Percentiles rank a stretch among this genome's conserved stretches.
phyloP scores from a whole-genome alignment of 2,329 filamentous ascomycete species.

The Decorospora gaudefroyi region DNA sequence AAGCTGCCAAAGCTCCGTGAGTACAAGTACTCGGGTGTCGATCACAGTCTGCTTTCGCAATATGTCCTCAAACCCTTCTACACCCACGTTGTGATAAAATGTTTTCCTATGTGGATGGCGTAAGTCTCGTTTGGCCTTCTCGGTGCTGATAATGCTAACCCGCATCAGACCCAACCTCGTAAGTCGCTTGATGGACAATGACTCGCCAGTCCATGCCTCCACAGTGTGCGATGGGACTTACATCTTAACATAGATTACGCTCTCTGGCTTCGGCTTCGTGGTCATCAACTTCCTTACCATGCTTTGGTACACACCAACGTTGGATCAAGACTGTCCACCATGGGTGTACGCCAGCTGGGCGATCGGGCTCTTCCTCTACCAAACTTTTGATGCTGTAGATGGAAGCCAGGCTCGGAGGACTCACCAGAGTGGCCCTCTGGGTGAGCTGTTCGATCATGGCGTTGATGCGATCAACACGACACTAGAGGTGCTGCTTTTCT shows the following conservation, averaged over 20 bases:
- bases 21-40: constrained; percentile 94
- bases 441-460: constrained; percentile 94
- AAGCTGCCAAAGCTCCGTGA: constrained; percentile 84
- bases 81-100: constrained; percentile 88
- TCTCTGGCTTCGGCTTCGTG: constrained; percentile 88
- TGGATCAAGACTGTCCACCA: constrained; percentile 88
- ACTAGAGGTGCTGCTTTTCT: constrained; percentile 91
- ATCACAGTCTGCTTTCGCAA: constrained; percentile 85
- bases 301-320: constrained; percentile 92
- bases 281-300: constrained; percentile 87
- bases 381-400: constrained; percentile 98
- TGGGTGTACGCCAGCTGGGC: constrained; percentile 98
- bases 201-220: not conserved
- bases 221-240: constrained; percentile 10
- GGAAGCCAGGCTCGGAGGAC: constrained; percentile 91
- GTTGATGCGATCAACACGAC: constrained; percentile 96
- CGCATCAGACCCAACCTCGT: constrained; percentile 46
- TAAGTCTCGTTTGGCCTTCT: constrained; percentile 50
- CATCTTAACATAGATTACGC: constrained; percentile 66
- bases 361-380: constrained; percentile 87
- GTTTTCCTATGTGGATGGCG: constrained; percentile 96
- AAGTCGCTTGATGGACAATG: too few species aligned
- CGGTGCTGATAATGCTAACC: constrained; percentile 26
- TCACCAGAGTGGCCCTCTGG: constrained; percentile 86
- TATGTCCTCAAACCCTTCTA: constrained; percentile 99